Evolutionary conservation across 2,329 filamentous ascomycete species (phyloP).

Genomic region (Camptophora hylomeconis): DNA sequence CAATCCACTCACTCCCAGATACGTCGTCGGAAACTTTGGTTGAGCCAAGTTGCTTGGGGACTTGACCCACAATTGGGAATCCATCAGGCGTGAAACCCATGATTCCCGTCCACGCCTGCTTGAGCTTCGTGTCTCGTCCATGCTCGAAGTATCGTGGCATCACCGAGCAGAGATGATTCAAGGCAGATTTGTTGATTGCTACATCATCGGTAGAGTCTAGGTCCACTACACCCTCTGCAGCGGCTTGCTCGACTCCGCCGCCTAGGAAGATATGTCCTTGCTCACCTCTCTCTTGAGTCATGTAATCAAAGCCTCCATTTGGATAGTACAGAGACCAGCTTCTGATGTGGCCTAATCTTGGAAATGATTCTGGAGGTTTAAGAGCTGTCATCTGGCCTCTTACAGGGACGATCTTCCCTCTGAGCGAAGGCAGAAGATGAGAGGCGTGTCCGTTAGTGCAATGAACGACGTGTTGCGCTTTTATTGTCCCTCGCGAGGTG

Average conservation of each 20-base stretch:
- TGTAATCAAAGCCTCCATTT: slow-evolving; percentile 12
- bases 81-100: slow-evolving; percentile 20
- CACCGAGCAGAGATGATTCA: slow-evolving; percentile 8
- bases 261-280: slow-evolving; percentile 9
- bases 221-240: slow-evolving; percentile 22
- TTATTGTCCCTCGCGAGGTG: slow-evolving; percentile 26
- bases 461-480: slow-evolving; percentile 25
- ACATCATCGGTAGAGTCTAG: slow-evolving; percentile 24
- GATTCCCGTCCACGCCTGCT: slow-evolving; percentile 19
- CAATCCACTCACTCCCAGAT: slow-evolving; percentile 23
- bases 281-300: slow-evolving; percentile 14
- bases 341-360: slow-evolving; percentile 17
- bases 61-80: slow-evolving; percentile 18
- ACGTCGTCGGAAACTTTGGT: slow-evolving; percentile 6
- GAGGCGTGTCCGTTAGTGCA: slow-evolving; percentile 31
- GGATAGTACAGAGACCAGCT: slow-evolving; percentile 9
- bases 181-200: slow-evolving; percentile 14
- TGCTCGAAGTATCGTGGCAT: slow-evolving; percentile 2
- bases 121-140: slow-evolving; percentile 9
- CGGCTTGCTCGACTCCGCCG: slow-evolving; percentile 16
- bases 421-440: slow-evolving; percentile 28
- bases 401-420: slow-evolving; percentile 26
- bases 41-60: slow-evolving; percentile 8
- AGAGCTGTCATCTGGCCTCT: slow-evolving; percentile 34
- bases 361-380: slow-evolving; percentile 17